Evolutionary conservation across 139 green algal genomes (phyloP).

Genomic region (Chlamydomonas sp.): DNA sequence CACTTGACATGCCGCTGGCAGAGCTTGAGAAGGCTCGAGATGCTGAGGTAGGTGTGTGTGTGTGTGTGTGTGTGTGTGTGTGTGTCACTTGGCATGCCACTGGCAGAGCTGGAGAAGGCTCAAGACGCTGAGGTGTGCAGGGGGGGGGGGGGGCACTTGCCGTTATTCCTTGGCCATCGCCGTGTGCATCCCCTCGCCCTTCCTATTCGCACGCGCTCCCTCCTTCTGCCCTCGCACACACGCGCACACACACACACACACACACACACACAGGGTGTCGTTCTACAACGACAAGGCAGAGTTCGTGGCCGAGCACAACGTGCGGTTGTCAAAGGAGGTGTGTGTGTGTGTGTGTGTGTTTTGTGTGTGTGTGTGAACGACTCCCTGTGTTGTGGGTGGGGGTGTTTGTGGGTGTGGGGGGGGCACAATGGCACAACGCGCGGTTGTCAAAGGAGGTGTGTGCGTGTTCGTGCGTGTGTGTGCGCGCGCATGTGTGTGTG

Average conservation of each 20-base stretch:
- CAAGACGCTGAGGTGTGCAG: conserved; percentile 44
- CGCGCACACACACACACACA: neutral
- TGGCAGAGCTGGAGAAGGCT: conserved; percentile 74
- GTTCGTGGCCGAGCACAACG: conserved; percentile 54
- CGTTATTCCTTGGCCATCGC: too few relatives aligned
- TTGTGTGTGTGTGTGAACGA: too few relatives aligned
- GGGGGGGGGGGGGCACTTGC: too few relatives aligned
- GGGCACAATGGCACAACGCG: too few relatives aligned
- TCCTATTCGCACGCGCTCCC: too few relatives aligned
- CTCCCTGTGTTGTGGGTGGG: too few relatives aligned
- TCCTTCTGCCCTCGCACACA: neutral
- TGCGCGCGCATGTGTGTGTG: too few relatives aligned
- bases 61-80: conserved; percentile 6
- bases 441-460: too few relatives aligned
- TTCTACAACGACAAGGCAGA: conserved; percentile 73
- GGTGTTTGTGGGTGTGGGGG: too few relatives aligned
- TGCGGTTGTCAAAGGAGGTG: conserved; percentile 71
- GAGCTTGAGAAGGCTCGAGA: conserved; percentile 67
- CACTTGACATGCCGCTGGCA: conserved; percentile 88
- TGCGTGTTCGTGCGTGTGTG: too few relatives aligned
- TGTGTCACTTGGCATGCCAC: conserved; percentile 90
- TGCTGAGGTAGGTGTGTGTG: conserved; percentile 32
- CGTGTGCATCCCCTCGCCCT: too few relatives aligned
- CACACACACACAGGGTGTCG: conserved; percentile 22
- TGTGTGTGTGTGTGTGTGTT: too few relatives aligned